Conservation (phyloP, 441 rosid genomes). For the Bocquillonia castaneifolia region DNA sequence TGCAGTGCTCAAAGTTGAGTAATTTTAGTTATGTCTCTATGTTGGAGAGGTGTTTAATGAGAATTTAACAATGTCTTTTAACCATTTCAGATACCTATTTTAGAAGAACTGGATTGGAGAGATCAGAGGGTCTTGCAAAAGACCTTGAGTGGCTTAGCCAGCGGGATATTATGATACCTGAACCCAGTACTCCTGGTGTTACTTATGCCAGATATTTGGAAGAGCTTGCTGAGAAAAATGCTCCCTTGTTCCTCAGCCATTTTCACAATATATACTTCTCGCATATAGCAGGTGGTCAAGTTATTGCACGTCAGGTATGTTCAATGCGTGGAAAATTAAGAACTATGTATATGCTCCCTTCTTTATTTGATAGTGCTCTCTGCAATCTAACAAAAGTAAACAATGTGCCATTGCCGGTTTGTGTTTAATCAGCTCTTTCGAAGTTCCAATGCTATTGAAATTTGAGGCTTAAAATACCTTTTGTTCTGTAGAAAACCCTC, state of each 20-base stretch:
- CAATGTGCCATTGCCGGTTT: too few relatives aligned
- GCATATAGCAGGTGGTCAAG: constrained; percentile 85
- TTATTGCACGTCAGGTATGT: constrained; percentile 57
- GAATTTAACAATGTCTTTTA: constrained; percentile 3
- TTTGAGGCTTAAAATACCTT: neutral
- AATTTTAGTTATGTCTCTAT: neutral
- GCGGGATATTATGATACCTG: constrained; percentile 47
- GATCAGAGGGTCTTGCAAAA: constrained; percentile 50
- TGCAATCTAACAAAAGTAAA: neutral
- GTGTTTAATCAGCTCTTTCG: too few relatives aligned
- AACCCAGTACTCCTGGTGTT: constrained; percentile 59
- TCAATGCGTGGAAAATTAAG: neutral
- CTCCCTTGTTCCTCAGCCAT: constrained; percentile 77
- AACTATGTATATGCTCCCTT: neutral
- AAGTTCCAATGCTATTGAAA: neutral
- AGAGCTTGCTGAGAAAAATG: constrained; percentile 62
- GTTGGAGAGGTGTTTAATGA: constrained; percentile 5
- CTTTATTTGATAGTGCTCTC: neutral
- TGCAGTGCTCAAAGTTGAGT: neutral
- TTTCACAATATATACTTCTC: constrained; percentile 86
- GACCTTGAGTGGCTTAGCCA: constrained; percentile 66
- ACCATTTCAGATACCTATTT: constrained; percentile 65
- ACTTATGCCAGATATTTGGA: constrained; percentile 64
- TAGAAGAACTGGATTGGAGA: constrained; percentile 79
- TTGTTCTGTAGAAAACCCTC: neutral